A percentile compares a stretch with the other conserved stretches of the same genome.
Conservation (phyloP, 768 basidiomycete species). For the Crepidotus variabilis region DNA sequence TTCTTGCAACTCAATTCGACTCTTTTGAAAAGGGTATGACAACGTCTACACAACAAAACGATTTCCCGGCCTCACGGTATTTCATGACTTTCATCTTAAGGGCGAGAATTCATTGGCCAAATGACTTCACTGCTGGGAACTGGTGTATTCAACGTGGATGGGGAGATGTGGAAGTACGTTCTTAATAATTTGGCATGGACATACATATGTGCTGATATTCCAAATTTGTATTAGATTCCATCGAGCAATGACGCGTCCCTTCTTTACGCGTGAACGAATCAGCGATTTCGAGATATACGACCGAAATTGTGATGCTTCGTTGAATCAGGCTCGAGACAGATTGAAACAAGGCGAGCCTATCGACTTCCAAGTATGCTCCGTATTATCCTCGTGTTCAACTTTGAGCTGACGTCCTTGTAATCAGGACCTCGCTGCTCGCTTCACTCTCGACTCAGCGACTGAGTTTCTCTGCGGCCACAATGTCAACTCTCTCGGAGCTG, state of each 20-base stretch:
- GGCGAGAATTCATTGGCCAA: constrained; percentile 20
- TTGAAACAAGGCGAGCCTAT: constrained; percentile 45
- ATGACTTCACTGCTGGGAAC: constrained; percentile 41
- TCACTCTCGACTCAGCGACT: constrained; percentile 62
- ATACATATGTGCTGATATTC: neutral
- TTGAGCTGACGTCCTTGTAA: constrained; percentile 33
- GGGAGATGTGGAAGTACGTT: constrained; percentile 68
- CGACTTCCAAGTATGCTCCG: constrained; percentile 50
- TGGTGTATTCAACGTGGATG: constrained; percentile 61
- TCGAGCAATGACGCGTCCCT: constrained; percentile 64
- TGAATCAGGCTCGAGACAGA: constrained; percentile 40
- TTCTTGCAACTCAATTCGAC: constrained; percentile 48
- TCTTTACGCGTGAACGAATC: constrained; percentile 61
- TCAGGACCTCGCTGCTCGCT: constrained; percentile 43
- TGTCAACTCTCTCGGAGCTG: constrained; percentile 45
- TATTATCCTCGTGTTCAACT: constrained; percentile 30
- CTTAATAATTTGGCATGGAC: neutral
- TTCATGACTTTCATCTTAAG: constrained; percentile 8
- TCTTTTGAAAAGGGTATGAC: constrained; percentile 46
- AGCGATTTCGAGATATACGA: constrained; percentile 63
- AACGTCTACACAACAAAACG: too few relatives aligned
- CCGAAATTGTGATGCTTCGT: constrained; percentile 43
- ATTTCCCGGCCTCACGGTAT: neutral
- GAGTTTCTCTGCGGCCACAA: constrained; percentile 56
- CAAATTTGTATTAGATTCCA: constrained; percentile 39